Conservation (phyloP, 2,329 filamentous ascomycete species). For the Trichoderma gracile region DNA sequence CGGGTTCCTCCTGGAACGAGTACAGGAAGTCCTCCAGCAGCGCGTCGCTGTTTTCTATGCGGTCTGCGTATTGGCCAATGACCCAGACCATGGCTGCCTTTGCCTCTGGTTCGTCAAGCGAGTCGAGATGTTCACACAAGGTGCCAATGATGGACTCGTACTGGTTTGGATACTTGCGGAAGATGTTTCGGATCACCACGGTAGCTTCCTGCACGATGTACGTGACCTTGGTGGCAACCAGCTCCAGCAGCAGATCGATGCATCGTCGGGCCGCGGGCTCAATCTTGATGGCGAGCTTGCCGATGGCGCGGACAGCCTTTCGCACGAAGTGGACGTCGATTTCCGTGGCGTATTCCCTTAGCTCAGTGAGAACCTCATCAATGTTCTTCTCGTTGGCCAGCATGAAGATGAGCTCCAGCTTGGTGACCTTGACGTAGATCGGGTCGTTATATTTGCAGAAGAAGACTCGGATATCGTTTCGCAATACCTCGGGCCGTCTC, state of each 20-base stretch:
- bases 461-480: conserved; percentile 97
- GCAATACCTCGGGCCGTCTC: conserved; percentile 84
- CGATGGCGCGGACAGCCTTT: conserved; percentile 95
- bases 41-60: conserved; percentile 94
- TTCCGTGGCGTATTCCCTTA: conserved; percentile 95
- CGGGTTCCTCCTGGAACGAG: conserved; percentile 88
- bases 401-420: conserved; percentile 99
- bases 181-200: conserved; percentile 98
- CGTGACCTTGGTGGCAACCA: conserved; percentile 96
- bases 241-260: conserved; percentile 87
- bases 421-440: conserved; percentile 99
- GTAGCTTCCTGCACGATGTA: conserved; percentile 99
- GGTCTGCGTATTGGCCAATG: conserved; percentile 94
- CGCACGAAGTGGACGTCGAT: conserved; percentile 99
- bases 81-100: conserved; percentile 99
- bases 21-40: conserved; percentile 94
- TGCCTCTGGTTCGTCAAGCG: conserved; percentile 93
- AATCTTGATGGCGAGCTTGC: conserved; percentile 98
- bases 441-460: conserved; percentile 99
- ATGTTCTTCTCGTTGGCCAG: conserved; percentile 94
- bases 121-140: conserved; percentile 93
- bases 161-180: conserved; percentile 97
- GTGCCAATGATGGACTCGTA: conserved; percentile 98
- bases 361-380: conserved; percentile 86
- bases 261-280: conserved; percentile 88